Evolutionary conservation across 306 rosid species (phyloP).

Genomic region (Prinsepia uniflora): DNA sequence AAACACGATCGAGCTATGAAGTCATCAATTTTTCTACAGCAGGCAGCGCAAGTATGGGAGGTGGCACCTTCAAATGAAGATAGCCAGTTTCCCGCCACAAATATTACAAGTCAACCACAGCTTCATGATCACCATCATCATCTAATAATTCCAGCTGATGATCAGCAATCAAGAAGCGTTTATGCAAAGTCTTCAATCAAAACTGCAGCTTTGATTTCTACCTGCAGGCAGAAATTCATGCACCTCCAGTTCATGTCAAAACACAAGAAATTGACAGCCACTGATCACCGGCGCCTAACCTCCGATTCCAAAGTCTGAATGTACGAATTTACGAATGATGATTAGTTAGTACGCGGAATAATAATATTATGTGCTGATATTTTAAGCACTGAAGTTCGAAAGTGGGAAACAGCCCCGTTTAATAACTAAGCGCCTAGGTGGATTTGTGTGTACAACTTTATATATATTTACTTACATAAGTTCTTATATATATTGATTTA

Average conservation of each 20-base stretch:
- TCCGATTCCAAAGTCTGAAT: not conserved
- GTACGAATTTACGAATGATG: not conserved
- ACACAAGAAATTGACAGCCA: not conserved
- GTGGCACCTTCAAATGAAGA: not conserved
- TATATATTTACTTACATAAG: too few relatives aligned
- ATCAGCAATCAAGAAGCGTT: not conserved
- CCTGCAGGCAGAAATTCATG: not conserved
- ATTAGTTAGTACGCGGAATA: too few relatives aligned
- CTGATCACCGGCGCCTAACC: not conserved
- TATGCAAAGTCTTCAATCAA: not conserved
- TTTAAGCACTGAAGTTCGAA: too few relatives aligned
- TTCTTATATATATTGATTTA: too few relatives aligned
- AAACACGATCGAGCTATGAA: not conserved
- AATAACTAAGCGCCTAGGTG: too few relatives aligned
- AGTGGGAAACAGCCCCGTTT: too few relatives aligned
- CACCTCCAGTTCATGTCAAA: not conserved
- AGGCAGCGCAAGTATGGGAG: conserved; percentile 5
- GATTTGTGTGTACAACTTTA: too few relatives aligned
- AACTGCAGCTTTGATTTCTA: not conserved
- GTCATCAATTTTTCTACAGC: not conserved
- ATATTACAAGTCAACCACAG: not conserved
- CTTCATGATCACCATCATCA: too few relatives aligned
- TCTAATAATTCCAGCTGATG: not conserved
- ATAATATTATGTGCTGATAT: too few relatives aligned
- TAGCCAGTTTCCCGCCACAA: not conserved